Evolutionary conservation across 805 yeast genomes (phyloP), one percentile per base, ranked within the genome.

Genomic region (Diddensiella transvaalensis): DNA sequence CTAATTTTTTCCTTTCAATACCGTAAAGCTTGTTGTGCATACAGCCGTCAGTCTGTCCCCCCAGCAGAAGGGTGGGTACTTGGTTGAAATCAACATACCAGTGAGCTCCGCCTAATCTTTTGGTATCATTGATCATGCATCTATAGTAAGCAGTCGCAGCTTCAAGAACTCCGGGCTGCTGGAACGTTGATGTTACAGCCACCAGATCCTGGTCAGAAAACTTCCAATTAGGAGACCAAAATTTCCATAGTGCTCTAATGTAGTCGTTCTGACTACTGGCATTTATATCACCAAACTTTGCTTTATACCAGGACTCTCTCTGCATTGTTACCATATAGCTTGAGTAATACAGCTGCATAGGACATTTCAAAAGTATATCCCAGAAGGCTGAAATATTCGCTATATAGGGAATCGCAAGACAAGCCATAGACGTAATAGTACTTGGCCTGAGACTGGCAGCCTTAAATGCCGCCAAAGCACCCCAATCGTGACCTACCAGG

Each of bases 401-500:
- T 19, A 52, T 22, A 45, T 58, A 57, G 4, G 64, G 64, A 23
- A 60, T 57, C 4, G 63, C 60, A 40, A 60, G 48, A 3, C 60
- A 44, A 2, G 49, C 48, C 22, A 53, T 43, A 2, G 56, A 49
- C 2, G 55, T 39, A 24, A 60, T 36, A 21, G 49, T 42, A 4
- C 57, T 56, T 1, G 62, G 62, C 39, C 44, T 44, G n/a, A 42
- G 17, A 29, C 35, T 32, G 6, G 56, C 59, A 11, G 51, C 47
- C n/a, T 50, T 42, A 49, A 51, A 60, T 2, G 56, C 39, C n/a
- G 46, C 54, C 6, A 57, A 24, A 0, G 64, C 61, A 15, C 64
- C 64, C 64, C 64, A 60, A 42, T 60, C 64, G 41, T 60, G 64
- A 21, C 64, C 64, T 5, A 60, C 51, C 1, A 60, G 18, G 45